Conservation (phyloP, 306 rosid genomes). For the Arachis hypogaea region DNA sequence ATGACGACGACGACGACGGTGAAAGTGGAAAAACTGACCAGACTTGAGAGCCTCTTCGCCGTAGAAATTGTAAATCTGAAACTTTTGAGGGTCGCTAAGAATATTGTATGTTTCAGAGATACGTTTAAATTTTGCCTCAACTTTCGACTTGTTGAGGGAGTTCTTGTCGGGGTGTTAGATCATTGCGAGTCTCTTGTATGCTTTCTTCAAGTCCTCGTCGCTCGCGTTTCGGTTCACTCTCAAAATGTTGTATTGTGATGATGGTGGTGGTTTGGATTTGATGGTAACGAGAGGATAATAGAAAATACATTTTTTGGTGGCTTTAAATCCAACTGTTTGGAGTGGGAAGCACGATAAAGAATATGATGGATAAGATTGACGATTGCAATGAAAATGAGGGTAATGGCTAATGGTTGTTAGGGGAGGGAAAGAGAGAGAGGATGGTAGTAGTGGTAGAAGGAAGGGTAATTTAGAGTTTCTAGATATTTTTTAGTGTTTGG, state of each 20-base stretch:
- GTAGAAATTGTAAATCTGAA: slow-evolving; percentile 93
- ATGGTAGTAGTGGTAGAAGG: too few relatives aligned
- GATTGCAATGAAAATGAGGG: too few relatives aligned
- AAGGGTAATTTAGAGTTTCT: too few relatives aligned
- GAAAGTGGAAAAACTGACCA: slow-evolving; percentile 71
- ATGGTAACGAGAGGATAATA: background rate
- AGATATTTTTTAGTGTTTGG: too few relatives aligned
- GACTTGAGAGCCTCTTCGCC: slow-evolving; percentile 86
- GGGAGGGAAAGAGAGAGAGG: too few relatives aligned
- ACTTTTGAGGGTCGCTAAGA: slow-evolving; percentile 81
- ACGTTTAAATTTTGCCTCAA: slow-evolving; percentile 82
- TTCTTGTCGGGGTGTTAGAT: slow-evolving; percentile 97
- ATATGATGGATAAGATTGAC: background rate
- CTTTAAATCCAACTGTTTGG: background rate
- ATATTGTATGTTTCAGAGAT: slow-evolving; percentile 91
- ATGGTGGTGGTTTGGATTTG: background rate
- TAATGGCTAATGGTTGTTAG: too few relatives aligned
- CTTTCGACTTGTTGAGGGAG: slow-evolving; percentile 61
- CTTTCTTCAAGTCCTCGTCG: slow-evolving; percentile 81
- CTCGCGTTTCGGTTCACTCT: slow-evolving; percentile 83
- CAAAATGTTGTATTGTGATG: slow-evolving; percentile 64
- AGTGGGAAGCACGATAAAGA: background rate
- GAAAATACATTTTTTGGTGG: background rate
- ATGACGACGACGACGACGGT: slow-evolving; percentile 42
- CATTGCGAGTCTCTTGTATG: slow-evolving; percentile 80